Evolutionary conservation across 2,329 filamentous ascomycete genomes (phyloP).

Genomic region (Ceratocystiopsis minuta): DNA sequence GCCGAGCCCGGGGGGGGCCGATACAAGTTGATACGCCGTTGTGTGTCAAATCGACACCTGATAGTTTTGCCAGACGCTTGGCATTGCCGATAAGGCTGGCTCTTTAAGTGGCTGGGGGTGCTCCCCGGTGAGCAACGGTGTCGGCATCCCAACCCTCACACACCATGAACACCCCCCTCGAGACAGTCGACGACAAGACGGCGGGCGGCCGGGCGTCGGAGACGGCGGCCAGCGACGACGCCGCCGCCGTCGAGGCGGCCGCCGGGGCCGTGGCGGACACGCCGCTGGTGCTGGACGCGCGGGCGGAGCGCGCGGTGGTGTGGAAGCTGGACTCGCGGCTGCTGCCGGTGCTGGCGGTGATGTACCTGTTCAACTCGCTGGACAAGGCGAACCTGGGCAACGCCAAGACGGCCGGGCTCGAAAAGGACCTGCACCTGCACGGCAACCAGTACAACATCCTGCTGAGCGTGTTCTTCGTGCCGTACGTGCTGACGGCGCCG

Average conservation of each 20-base stretch:
- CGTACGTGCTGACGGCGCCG: slow-evolving; percentile 54
- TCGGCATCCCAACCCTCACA: too few relatives aligned
- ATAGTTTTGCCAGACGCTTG: too few relatives aligned
- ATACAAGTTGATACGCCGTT: too few relatives aligned
- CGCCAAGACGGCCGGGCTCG: slow-evolving; percentile 7
- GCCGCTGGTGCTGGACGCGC: slow-evolving; percentile 18
- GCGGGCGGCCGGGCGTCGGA: too few relatives aligned
- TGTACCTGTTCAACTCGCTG: slow-evolving; percentile 34
- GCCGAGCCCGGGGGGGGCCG: too few relatives aligned
- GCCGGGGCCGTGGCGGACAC: too few relatives aligned
- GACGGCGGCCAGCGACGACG: not conserved
- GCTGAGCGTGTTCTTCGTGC: slow-evolving; percentile 57
- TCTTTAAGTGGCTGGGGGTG: too few relatives aligned
- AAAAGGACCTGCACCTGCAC: slow-evolving; percentile 1
- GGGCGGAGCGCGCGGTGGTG: slow-evolving; percentile 30
- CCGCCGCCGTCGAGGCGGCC: slow-evolving; percentile 1
- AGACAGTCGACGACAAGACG: too few relatives aligned
- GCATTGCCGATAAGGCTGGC: too few relatives aligned
- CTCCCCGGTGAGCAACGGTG: too few relatives aligned
- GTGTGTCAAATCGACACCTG: too few relatives aligned
- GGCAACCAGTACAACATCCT: slow-evolving; percentile 42
- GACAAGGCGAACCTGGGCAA: slow-evolving; percentile 19
- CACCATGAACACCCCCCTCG: too few relatives aligned
- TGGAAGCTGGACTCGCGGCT: slow-evolving; percentile 37
- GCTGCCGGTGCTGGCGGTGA: slow-evolving; percentile 33